Evolutionary conservation across 2,329 filamentous ascomycete genomes (phyloP).

Genomic region (Microcyclosporella mali): DNA sequence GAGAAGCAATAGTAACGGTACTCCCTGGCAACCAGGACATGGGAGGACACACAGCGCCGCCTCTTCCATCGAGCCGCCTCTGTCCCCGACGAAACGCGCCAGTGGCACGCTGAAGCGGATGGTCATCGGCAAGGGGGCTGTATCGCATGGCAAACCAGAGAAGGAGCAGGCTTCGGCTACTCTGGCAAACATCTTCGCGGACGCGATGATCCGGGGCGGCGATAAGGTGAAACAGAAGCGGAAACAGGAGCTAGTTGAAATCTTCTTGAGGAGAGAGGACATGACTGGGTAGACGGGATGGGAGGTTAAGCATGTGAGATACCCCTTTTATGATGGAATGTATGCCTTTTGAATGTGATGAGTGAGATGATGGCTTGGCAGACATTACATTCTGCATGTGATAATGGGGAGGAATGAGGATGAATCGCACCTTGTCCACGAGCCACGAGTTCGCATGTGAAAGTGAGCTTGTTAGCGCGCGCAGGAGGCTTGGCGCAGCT

Average conservation of each 20-base stretch:
- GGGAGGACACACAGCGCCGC: background rate
- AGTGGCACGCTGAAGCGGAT: slow-evolving; percentile 29
- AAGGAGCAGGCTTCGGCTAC: slow-evolving; percentile 49
- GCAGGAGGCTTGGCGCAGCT: no score
- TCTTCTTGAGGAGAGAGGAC: slow-evolving; percentile 53
- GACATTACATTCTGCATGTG: no score
- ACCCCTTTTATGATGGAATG: no score
- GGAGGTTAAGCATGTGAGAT: no score
- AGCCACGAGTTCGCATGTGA: no score
- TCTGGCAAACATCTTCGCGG: slow-evolving; percentile 61
- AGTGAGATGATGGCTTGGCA: no score
- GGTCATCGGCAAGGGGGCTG: slow-evolving; percentile 34
- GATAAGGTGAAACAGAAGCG: slow-evolving; percentile 61
- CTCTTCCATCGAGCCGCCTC: slow-evolving; percentile 10
- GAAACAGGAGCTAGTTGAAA: slow-evolving; percentile 60
- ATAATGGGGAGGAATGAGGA: no score
- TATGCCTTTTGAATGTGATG: no score
- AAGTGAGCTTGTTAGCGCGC: no score
- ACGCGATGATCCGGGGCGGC: slow-evolving; percentile 54
- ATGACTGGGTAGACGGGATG: background rate
- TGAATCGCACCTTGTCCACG: no score
- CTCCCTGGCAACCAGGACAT: slow-evolving; percentile 6
- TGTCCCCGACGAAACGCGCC: slow-evolving; percentile 31
- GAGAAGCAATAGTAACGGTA: slow-evolving; percentile 13
- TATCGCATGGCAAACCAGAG: slow-evolving; percentile 49